Evolutionary conservation across 2,329 filamentous ascomycete species (phyloP), one percentile per base, ranked within the genome.

Genomic region (Biscogniauxia marginata): DNA sequence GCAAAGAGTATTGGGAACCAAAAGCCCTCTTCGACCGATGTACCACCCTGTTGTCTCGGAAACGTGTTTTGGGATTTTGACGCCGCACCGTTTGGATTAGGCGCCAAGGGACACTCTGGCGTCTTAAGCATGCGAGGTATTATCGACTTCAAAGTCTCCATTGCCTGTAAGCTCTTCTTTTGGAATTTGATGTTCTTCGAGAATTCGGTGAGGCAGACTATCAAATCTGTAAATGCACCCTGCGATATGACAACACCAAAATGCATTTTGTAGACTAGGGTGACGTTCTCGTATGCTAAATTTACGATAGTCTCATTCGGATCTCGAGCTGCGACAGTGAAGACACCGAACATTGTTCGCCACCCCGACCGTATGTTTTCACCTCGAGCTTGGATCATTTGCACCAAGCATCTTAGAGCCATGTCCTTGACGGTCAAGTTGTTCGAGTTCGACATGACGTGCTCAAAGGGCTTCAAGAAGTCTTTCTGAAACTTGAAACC

Each of bases 401-500:
- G 96, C 55, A 97, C 96, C 59, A 99, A 79, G 70, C 96, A 99
- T 46, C 93, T 86, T 21, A 99, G 78, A 47, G 96, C 91, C 89
- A 99, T 93, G 66, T 99, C 95, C 74, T 99, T 99, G 66, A 99
- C 95, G 0, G 90, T 87, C 18, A 96, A 87, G 61, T 95, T 91
- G 61, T 82, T 91, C 45, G 92, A 95, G 71, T 99, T 98, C 56
- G 90, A 88, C 77, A 99, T 91, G 65, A 99, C 92, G 72, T 98
- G 91, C 76, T 99, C 93, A 66, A 99, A 99, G 0, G 96, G 95
- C 74, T 97, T 98, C 53, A 99, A 77, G 72, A 99, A 99, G 71
- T 99, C 93, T 72, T 99, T 99, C 68, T 99, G 95, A 70, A 99
- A 99, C 73, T 98, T 98, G 84, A 99, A 99, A 68, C 96, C 95